Conservation (phyloP, 2,329 filamentous ascomycete species). For the Colletotrichum tabaci region DNA sequence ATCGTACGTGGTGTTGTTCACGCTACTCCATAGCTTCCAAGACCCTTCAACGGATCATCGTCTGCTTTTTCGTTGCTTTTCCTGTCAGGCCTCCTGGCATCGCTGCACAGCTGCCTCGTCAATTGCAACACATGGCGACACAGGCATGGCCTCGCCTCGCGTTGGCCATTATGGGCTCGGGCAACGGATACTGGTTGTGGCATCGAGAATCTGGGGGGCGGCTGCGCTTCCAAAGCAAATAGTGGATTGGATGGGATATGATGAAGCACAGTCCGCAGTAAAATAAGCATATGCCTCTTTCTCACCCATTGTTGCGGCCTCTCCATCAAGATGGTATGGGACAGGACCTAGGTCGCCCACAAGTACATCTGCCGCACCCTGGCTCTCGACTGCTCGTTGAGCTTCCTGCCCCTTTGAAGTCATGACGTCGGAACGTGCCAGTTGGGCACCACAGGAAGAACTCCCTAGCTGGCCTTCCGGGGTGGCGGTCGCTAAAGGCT, state of each 20-base stretch:
- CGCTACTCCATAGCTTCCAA: too few species aligned
- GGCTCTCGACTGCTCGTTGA: not conserved
- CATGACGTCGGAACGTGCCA: constrained; percentile 35
- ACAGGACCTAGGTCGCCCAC: constrained; percentile 4
- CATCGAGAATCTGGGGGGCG: constrained; percentile 9
- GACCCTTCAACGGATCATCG: constrained; percentile 21
- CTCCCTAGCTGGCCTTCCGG: not conserved
- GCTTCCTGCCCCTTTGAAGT: constrained; percentile 16
- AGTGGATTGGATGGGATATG: not conserved
- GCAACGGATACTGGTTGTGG: not conserved
- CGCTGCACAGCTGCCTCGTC: constrained; percentile 2
- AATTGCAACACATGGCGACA: constrained; percentile 9
- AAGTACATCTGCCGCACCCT: not conserved
- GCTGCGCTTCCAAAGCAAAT: constrained; percentile 38
- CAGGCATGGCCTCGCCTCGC: not conserved
- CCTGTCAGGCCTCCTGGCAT: constrained; percentile 1
- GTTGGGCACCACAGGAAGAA: not conserved
- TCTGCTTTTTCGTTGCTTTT: constrained; percentile 14
- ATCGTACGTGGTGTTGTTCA: not conserved
- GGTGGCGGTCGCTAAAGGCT: not conserved
- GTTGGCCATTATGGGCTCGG: not conserved
- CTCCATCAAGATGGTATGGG: constrained; percentile 23
- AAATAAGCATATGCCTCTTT: constrained; percentile 8
- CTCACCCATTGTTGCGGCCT: not conserved
- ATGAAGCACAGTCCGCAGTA: not conserved